phyloP scores from a whole-genome alignment of 768 basidiomycete genomes.

The Termitomyces sp. region DNA sequence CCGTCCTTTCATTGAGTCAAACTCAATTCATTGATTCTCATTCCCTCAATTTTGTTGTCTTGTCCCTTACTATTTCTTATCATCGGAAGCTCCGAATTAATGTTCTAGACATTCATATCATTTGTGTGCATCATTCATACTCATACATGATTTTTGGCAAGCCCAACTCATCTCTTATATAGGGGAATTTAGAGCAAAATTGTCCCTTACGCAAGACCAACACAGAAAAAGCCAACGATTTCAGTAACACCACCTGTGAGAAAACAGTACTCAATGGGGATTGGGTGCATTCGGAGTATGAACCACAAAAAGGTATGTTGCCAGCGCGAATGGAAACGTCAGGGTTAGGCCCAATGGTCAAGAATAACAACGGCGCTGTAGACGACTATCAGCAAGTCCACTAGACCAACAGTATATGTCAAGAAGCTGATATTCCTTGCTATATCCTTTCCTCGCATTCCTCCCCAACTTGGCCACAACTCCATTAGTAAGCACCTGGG shows the following conservation, averaged over 20 bases:
- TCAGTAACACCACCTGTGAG: constrained; percentile 77
- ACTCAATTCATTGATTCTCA: too few relatives aligned
- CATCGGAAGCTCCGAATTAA: too few relatives aligned
- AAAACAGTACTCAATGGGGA: constrained; percentile 68
- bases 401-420: neutral
- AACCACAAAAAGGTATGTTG: constrained; percentile 86
- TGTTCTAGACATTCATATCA: too few relatives aligned
- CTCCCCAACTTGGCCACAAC: constrained; percentile 26
- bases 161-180: too few relatives aligned
- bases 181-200: too few relatives aligned
- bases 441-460: constrained; percentile 41
- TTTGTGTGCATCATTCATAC: too few relatives aligned
- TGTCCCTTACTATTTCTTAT: too few relatives aligned
- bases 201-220: constrained; percentile 76
- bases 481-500: constrained; percentile 36
- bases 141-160: too few relatives aligned
- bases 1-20: too few relatives aligned
- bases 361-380: constrained; percentile 59
- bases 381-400: constrained; percentile 1
- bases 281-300: constrained; percentile 68
- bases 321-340: constrained; percentile 75
- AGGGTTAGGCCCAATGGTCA: constrained; percentile 78
- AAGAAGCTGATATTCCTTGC: constrained; percentile 54
- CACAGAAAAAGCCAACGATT: constrained; percentile 77
- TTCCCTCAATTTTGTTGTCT: too few relatives aligned